Evolutionary conservation across 495 filamentous ascomycete species (phyloP), one percentile per base, ranked within the genome.

Genomic region (Hypomontagnella submonticulosa): DNA sequence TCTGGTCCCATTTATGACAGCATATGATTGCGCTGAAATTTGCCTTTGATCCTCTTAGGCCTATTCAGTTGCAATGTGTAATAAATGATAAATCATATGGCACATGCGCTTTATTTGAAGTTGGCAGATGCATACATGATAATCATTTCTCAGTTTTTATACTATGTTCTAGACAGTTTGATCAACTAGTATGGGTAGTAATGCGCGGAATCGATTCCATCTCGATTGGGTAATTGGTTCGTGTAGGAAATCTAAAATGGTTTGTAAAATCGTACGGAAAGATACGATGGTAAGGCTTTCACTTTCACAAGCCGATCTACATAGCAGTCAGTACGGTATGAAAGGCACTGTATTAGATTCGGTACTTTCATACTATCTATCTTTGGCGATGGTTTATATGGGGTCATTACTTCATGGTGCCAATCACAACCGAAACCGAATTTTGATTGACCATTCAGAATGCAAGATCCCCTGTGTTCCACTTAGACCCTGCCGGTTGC

Each of bases 261-360:
- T n/a, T n/a, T 42, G 19, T 30, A 20, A n/a, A n/a, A 37, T 54
- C 32, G 32, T 50, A 42, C 52, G 20, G 57, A 36, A 55, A 54
- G 48, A 42, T 27, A 27, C 23, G 6, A 27, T 27, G 3, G 23
- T 27, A 27, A 27, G 23, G 23, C 23, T 27, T 27, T 27, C 23
- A 27, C 66, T 63, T 69, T 69, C 66, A 69, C 60, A 63, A 69
- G 60, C 60, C 55, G 59, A 63, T 56, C 33, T 13, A n/a, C n/a
- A n/a, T n/a, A n/a, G n/a, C n/a, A 5, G 15, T 53, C 40, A 33
- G 48, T 15, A 63, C 55, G n/a, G 54, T 63, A 56, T 37, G 48
- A 44, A 19, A 33, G 18, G 23, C 27, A 63, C 66, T 63, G 55
- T 63, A 53, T n/a, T 10, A 59, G 10, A 38, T 27, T 27, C 23